Evolutionary conservation across 192 early-diverging fungal genomes (phyloP), one percentile per base, ranked within the genome.

Genomic region (Umbelopsis ramanniana): DNA sequence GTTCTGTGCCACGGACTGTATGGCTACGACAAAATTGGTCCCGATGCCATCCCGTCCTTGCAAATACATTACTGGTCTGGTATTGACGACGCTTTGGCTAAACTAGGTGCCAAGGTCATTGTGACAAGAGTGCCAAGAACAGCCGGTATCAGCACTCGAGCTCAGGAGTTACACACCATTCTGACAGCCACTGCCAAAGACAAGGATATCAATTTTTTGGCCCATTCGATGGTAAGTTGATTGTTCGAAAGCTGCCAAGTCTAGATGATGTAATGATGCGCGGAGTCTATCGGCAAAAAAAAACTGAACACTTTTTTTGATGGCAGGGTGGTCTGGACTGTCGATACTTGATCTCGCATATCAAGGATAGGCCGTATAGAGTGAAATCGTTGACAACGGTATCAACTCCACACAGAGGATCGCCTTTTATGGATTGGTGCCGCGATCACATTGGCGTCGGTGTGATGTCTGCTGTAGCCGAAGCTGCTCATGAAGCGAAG

Each of bases 371-470:
- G 71, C 74, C 84, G n/a, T 96, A 92, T 72, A 66, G 79, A 17
- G 89, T 96, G 7, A 85, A 84, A 19, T 93, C 95, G 7, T 79
- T 98, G 45, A 95, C 97, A 1, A 98, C 95, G 0, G 85, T 98
- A 50, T 93, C 93, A 11, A 98, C 97, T 7, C 97, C 97, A 45
- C 97, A 98, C 76, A 91, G 93, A 46, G 97, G 97, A 22, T 90
- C 88, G 47, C 87, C 92, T 12, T 91, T 98, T 78, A 98, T 97
- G 95, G 95, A 97, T 83, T 97, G 92, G 91, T 94, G 90, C 66
- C 87, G 92, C 17, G 93, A 97, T 76, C 86, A 91, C 52, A 80
- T 97, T 66, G 93, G 94, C 14, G 86, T 98, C 0, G 95, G 94
- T 3, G 81, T 89, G 67, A 71, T 85, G 12, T 76, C 82, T 9